phyloP scores from a whole-genome alignment of 805 yeast genomes.

The Kodamaea hsintzibuensis region DNA sequence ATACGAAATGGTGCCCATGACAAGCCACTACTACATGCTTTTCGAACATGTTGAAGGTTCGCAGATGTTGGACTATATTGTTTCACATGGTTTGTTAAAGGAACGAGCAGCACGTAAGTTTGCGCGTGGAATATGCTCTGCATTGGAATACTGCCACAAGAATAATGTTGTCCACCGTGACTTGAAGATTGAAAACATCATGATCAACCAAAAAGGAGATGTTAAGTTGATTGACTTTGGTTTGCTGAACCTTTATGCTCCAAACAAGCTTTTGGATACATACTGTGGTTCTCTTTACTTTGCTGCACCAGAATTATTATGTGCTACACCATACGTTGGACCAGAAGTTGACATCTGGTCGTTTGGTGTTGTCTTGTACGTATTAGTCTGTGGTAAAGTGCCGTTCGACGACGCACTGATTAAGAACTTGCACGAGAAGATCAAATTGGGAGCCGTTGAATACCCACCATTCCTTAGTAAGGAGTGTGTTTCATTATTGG shows the following conservation, averaged over 20 bases:
- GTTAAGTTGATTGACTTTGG: slow-evolving; percentile 97
- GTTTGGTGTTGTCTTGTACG: slow-evolving; percentile 94
- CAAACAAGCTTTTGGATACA: slow-evolving; percentile 73
- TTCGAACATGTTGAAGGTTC: slow-evolving; percentile 98
- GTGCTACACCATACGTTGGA: slow-evolving; percentile 90
- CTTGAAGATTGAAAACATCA: slow-evolving; percentile 91
- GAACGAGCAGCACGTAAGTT: slow-evolving; percentile 94
- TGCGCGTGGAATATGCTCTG: slow-evolving; percentile 92
- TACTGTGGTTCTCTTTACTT: slow-evolving; percentile 96
- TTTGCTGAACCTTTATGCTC: slow-evolving; percentile 80
- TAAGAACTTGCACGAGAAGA: slow-evolving; percentile 87
- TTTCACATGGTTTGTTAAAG: slow-evolving; percentile 90
- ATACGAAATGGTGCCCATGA: slow-evolving; percentile 94
- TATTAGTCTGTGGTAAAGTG: slow-evolving; percentile 94
- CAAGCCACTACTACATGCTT: slow-evolving; percentile 94
- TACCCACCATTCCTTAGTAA: slow-evolving; percentile 81
- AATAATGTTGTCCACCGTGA: slow-evolving; percentile 97
- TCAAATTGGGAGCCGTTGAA: slow-evolving; percentile 88
- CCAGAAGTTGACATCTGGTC: slow-evolving; percentile 99
- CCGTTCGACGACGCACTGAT: slow-evolving; percentile 97
- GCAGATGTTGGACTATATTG: slow-evolving; percentile 95
- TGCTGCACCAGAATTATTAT: slow-evolving; percentile 96
- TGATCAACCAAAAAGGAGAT: slow-evolving; percentile 92
- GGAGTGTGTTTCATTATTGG: slow-evolving; percentile 76
- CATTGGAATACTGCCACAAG: slow-evolving; percentile 89